Evolutionary conservation across 495 filamentous ascomycete species (phyloP), one percentile per base, ranked within the genome.

Genomic region (Ramalina intermedia): DNA sequence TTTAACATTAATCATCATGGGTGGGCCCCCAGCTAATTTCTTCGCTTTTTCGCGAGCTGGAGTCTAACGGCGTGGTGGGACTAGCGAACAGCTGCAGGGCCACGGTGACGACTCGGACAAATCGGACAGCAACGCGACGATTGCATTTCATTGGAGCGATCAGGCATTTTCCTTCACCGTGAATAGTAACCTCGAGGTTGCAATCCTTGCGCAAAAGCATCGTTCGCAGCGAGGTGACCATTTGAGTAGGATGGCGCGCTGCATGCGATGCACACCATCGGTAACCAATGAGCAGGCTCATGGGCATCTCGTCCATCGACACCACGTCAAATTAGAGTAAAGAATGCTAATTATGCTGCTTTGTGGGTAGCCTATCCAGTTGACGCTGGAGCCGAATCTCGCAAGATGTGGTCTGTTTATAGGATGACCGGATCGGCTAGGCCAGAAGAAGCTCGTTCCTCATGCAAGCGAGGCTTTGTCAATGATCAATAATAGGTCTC

Each of bases 1-100:
- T 39, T 24, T 24, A 40, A 26, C 24, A 55, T 55, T 55, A 55
- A 52, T 55, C 53, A 55, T 52, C 49, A 41, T 46, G 35, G 51
- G 53, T 46, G 48, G 50, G 41, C 18, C 51, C 43, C 33, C 38
- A 48, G 7, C 29, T 33, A 33, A 33, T 9, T 7, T 33, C 29
- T 33, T 7, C 29, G 29, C 29, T 33, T 33, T 33, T 33, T 13
- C 29, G 29, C 29, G 7, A 33, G 29, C 29, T 33, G 29, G 29
- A 33, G 29, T 33, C 29, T 33, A 33, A 33, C 29, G 29, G 29
- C 29, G 29, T 41, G 39, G 39, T 41, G 21, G 39, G 39, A 23
- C 14, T 18, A 41, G 39, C 17, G 17, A 41, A 3, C 14, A n/a
- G 39, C 39, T 41, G 39, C 39, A 41, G 39, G 39, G 39, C 21